A percentile compares a stretch with the other conserved stretches of the same genome.
phyloP scores from a whole-genome alignment of 768 basidiomycete species.

The Crassisporium funariophilum region DNA sequence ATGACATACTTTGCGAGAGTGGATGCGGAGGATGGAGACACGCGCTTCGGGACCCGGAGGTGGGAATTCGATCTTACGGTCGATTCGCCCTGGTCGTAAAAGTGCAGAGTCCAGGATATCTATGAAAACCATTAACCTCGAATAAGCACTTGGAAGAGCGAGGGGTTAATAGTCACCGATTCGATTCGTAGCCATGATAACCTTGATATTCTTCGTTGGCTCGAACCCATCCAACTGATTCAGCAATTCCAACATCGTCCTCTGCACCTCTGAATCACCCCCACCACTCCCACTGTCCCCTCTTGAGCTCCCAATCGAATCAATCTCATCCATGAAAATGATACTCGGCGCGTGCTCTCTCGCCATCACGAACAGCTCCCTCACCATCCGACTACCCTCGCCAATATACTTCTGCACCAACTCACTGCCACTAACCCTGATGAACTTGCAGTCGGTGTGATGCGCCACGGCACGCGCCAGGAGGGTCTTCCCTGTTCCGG shows the following conservation, averaged over 20 bases:
- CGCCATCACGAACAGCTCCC: conserved; percentile 98
- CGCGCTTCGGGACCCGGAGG: conserved; percentile 97
- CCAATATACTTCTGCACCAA: conserved; percentile 98
- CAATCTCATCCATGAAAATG: conserved; percentile 99
- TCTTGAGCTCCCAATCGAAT: conserved; percentile 92
- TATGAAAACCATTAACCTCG: conserved; percentile 26
- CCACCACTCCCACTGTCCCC: conserved; percentile 90
- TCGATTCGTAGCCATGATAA: conserved; percentile 95
- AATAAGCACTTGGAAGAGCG: background rate
- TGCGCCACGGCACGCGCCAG: conserved; percentile 95
- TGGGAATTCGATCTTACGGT: conserved; percentile 97
- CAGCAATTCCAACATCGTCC: conserved; percentile 88
- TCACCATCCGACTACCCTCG: conserved; percentile 94
- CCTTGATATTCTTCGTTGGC: conserved; percentile 98
- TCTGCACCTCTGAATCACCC: conserved; percentile 87
- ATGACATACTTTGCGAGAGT: conserved; percentile 80
- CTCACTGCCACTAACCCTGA: conserved; percentile 92
- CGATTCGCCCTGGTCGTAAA: conserved; percentile 92
- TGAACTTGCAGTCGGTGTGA: conserved; percentile 98
- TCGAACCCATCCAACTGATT: conserved; percentile 93
- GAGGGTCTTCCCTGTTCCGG: conserved; percentile 95
- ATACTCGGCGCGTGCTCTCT: conserved; percentile 96
- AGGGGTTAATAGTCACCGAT: conserved; percentile 56
- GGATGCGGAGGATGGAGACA: conserved; percentile 95
- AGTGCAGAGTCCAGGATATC: conserved; percentile 95